Evolutionary conservation across 2,329 filamentous ascomycete genomes (phyloP).

Genomic region (Diplodia intermedia): DNA sequence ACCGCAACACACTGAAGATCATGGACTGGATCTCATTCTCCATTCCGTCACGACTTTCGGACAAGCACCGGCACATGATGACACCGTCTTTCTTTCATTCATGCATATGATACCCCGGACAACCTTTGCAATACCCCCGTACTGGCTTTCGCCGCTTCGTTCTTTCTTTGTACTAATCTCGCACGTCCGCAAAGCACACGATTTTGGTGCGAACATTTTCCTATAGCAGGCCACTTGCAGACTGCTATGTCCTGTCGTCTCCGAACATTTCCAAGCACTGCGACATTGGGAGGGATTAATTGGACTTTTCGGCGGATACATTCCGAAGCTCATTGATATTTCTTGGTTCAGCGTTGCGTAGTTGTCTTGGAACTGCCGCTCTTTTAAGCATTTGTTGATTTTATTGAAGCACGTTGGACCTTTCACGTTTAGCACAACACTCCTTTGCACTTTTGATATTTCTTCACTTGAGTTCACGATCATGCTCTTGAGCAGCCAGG

Average conservation of each 20-base stretch:
- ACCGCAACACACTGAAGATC: background rate
- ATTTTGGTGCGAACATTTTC: background rate
- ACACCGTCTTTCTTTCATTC: background rate
- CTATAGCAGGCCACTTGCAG: background rate
- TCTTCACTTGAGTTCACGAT: background rate
- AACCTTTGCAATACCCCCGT: background rate
- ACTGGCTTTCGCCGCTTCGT: background rate
- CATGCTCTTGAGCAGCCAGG: background rate
- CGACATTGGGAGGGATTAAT: background rate
- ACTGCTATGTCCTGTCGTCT: background rate
- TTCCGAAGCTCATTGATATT: background rate
- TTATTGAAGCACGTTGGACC: background rate
- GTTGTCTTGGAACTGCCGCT: background rate
- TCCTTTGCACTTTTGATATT: background rate
- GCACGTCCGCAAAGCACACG: background rate
- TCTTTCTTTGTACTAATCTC: background rate
- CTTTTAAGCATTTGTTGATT: background rate
- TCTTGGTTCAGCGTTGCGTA: background rate
- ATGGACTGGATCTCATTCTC: background rate
- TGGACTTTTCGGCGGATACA: background rate
- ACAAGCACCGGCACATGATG: background rate
- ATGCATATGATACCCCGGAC: background rate
- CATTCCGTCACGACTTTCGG: background rate
- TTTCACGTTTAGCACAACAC: background rate
- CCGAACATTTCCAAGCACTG: background rate